Base-by-base conservation (phyloP, 129 eudicot species). In the Lactuca sativa region DNA sequence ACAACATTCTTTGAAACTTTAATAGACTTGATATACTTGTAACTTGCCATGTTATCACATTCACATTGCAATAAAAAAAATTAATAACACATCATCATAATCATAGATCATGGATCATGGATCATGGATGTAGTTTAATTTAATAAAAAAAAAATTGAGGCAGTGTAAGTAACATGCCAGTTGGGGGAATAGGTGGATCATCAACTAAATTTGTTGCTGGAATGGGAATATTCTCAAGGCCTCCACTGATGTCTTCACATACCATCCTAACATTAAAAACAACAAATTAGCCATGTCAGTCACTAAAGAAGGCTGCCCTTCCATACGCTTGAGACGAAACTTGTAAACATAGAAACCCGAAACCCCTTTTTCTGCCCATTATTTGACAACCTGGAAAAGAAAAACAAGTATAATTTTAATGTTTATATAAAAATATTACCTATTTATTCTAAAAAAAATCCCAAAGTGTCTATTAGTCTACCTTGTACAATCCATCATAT, bases 141-240 rank as follows among this genome's bases (percentile, higher is more conserved):
- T 6, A 10, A n/a, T 17, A 68, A 54, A 25, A 3, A n/a, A n/a
- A 10, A 70, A 3, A n/a, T 5, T 58, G 44, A 25, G 7, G 33
- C 4, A 61, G 34, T 55, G 18, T 31, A 55, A 12, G n/a, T 17
- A 17, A 64, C 86, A 79, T 72, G 73, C 97, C 97, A 56, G 78
- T 56, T 38, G 97, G 92, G 33, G 88, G 74, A 57, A 93, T 67
- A 25, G 95, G 90, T 55, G 92, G 87, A 75, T 90, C 87, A 72
- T 93, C 99, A 56, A 93, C 95, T 82, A 81, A 57, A 72, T 93
- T 93, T 41, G 99, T 87, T 12, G 95, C 99, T 30, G 99, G 99
- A 47, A 93, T 80, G 4, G 87, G 90, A 72, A 87, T 80, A 66
- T 75, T 67, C 74, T 93, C 99, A 44, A 72, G 84, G 55, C 97